These are phyloP conservation scores for Lasiosphaeria ovina DNA, from an alignment of 495 filamentous ascomycete genomes.

Conservation along the genomic window DNA sequence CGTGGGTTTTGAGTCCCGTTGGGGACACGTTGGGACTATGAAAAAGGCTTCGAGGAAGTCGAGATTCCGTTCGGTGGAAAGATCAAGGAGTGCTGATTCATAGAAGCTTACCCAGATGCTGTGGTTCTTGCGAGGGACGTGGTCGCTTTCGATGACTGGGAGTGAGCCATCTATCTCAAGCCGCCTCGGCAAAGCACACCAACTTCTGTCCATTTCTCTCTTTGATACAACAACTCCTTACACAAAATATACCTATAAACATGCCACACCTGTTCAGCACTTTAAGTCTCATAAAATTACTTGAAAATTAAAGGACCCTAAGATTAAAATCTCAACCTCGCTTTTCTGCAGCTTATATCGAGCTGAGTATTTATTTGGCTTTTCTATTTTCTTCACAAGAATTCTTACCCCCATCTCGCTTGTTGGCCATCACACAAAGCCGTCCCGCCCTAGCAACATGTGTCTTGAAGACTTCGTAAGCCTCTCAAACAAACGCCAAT, in stretches of 20 bases:
- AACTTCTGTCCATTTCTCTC: too few relatives aligned
- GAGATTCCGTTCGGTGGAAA: too few relatives aligned
- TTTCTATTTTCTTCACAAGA: constrained; percentile 5
- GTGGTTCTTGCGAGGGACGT: too few relatives aligned
- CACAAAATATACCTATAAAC: neutral
- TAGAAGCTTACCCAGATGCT: too few relatives aligned
- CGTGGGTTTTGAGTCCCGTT: too few relatives aligned
- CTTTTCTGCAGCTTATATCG: neutral
- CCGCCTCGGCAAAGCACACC: too few relatives aligned
- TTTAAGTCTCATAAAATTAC: neutral
- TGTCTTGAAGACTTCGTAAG: constrained; percentile 16
- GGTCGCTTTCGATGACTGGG: too few relatives aligned
- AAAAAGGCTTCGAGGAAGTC: too few relatives aligned
- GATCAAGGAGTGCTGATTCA: too few relatives aligned
- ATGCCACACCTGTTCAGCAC: neutral
- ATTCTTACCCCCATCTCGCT: neutral
- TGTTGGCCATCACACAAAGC: neutral
- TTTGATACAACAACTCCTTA: too few relatives aligned
- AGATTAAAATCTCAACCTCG: neutral
- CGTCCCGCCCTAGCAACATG: constrained; percentile 8
- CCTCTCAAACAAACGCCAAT: constrained; percentile 25
- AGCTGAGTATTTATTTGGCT: constrained; percentile 1
- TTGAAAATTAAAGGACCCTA: neutral
- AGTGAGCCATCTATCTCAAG: too few relatives aligned
- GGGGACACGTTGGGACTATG: too few relatives aligned